Evolutionary conservation across 2,329 filamentous ascomycete genomes (phyloP).

Genomic region (Trematosphaeria pertusa): DNA sequence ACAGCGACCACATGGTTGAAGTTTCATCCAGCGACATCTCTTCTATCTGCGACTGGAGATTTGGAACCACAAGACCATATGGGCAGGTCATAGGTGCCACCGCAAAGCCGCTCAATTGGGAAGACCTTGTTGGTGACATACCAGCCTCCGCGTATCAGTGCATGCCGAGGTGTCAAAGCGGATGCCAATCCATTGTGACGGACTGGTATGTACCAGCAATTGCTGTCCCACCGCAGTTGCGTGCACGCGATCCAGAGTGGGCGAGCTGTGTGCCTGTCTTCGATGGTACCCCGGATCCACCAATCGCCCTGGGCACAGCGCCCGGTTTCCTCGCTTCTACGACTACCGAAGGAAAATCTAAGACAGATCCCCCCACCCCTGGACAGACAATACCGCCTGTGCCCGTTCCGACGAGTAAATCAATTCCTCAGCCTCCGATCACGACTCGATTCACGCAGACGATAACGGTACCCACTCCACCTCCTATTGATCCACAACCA

Average conservation of each 20-base stretch:
- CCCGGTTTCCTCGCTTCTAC: constrained; percentile 1
- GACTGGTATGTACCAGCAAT: neutral
- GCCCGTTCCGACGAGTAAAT: neutral
- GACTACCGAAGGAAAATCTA: neutral
- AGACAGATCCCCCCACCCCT: neutral
- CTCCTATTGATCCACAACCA: neutral
- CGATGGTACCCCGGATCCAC: constrained; percentile 11
- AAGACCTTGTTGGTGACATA: constrained; percentile 5
- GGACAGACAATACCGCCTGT: neutral
- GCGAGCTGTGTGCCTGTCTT: constrained; percentile 11
- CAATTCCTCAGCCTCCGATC: neutral
- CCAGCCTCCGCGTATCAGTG: constrained; percentile 11
- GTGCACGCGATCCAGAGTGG: constrained; percentile 11
- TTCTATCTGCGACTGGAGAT: neutral
- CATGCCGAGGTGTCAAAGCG: neutral
- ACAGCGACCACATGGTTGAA: constrained; percentile 1
- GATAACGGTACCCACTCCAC: neutral
- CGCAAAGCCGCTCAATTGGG: constrained; percentile 9
- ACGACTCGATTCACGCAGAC: neutral
- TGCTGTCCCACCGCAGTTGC: constrained; percentile 11
- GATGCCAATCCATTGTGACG: constrained; percentile 3
- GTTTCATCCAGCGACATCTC: constrained; percentile 6
- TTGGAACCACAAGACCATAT: neutral
- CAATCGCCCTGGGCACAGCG: constrained; percentile 9
- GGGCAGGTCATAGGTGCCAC: constrained; percentile 7